Percentiles rank a stretch among this genome's conserved stretches.
These are phyloP conservation scores for Lachnum nothofagi DNA, from an alignment of 2,329 filamentous ascomycete genomes.

Conservation along the genomic window DNA sequence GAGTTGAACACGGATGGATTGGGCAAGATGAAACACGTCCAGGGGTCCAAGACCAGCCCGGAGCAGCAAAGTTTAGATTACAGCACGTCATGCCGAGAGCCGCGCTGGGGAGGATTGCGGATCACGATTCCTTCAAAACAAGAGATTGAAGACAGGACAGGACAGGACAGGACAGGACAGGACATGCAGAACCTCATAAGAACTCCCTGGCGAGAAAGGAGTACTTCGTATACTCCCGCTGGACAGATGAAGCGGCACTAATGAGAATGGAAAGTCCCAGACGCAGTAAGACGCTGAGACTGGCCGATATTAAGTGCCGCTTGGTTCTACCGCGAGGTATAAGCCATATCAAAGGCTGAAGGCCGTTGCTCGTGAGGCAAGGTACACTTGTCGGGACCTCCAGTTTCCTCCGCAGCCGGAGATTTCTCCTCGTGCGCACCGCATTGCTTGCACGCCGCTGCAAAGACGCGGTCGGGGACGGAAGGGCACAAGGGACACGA, in stretches of 20 bases:
- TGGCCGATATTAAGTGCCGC: no score
- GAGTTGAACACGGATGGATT: background rate
- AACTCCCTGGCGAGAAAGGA: no score
- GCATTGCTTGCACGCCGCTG: background rate
- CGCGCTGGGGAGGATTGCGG: background rate
- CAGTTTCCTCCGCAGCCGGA: background rate
- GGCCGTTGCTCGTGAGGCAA: no score
- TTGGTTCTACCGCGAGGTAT: no score
- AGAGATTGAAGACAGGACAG: background rate
- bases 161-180: no score
- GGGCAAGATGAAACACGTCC: background rate
- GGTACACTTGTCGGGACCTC: no score
- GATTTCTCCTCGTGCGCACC: background rate
- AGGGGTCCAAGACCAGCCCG: background rate
- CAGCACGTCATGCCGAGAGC: background rate
- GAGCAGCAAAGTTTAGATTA: background rate
- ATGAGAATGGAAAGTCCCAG: no score
- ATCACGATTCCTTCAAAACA: background rate
- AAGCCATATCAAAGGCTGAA: no score
- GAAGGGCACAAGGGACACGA: background rate
- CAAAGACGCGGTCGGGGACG: background rate
- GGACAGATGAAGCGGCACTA: no score
- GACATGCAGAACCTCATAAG: no score
- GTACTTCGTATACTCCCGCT: no score
- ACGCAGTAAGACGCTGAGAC: no score